Evolutionary conservation across 2,329 filamentous ascomycete species (phyloP).

Genomic region (Zelopaecilomyces penicillatus): DNA sequence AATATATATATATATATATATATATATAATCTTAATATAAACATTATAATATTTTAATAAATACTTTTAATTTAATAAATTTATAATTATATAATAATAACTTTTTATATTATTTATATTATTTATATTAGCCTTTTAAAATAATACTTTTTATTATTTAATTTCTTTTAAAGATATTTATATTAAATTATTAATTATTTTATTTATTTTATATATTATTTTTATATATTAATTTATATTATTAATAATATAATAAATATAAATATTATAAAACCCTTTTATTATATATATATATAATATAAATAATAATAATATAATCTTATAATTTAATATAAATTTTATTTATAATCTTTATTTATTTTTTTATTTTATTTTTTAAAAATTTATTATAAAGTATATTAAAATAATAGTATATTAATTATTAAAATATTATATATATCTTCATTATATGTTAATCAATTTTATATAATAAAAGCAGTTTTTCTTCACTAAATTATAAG

Average conservation of each 20-base stretch:
- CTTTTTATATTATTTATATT: not conserved
- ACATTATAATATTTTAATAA: not conserved
- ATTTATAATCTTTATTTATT: not conserved
- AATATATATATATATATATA: not conserved
- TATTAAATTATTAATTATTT: not conserved
- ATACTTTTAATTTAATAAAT: not conserved
- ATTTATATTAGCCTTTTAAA: not conserved
- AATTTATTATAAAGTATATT: not conserved
- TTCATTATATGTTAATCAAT: not conserved
- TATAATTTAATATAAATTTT: not conserved
- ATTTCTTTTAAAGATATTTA: not conserved
- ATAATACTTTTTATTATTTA: not conserved
- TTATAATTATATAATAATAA: not conserved
- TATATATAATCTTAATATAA: not conserved
- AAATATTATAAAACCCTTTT: not conserved
- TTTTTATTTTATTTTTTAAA: not conserved
- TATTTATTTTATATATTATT: not conserved
- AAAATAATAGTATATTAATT: not conserved
- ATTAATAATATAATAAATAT: not conserved
- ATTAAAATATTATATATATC: not conserved
- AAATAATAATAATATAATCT: not conserved
- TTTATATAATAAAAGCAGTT: not conserved
- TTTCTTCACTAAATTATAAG: not conserved
- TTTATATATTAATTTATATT: not conserved
- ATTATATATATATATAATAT: not conserved